phyloP scores from a whole-genome alignment of 179 eudicot species.

The Dionaea muscipula region DNA sequence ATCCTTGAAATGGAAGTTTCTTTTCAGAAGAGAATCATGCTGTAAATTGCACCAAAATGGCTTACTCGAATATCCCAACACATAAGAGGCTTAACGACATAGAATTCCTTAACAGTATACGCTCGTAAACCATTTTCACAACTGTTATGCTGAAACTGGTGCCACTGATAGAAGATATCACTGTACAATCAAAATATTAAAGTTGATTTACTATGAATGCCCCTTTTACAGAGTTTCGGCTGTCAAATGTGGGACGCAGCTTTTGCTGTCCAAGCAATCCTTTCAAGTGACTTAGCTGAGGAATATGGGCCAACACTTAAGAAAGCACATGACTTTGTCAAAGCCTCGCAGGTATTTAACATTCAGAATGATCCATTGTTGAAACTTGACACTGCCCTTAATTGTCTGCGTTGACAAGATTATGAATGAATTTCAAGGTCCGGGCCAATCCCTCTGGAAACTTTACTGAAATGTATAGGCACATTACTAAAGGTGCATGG shows the following conservation, averaged over 20 bases:
- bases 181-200: no score
- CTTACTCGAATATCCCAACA: no score
- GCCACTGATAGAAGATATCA: no score
- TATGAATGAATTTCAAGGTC: slow-evolving; percentile 19
- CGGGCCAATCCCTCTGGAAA: slow-evolving; percentile 46
- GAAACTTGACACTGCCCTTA: not conserved
- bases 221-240: slow-evolving; percentile 27
- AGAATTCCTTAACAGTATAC: no score
- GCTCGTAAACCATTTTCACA: no score
- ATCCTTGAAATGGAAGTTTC: no score
- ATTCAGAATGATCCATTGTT: not conserved
- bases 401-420: not conserved
- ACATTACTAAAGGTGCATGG: slow-evolving; percentile 57
- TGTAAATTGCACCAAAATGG: no score
- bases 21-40: no score
- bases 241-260: slow-evolving; percentile 50
- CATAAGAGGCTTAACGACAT: no score
- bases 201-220: not conserved
- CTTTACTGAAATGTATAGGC: slow-evolving; percentile 39
- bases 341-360: slow-evolving; percentile 40
- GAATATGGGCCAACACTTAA: slow-evolving; percentile 37
- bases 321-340: slow-evolving; percentile 53
- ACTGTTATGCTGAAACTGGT: no score
- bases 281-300: slow-evolving; percentile 31
- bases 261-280: slow-evolving; percentile 43